Conservation (phyloP, 805 yeast species). For the Cyberlindnera nakhonratchasimensis region DNA sequence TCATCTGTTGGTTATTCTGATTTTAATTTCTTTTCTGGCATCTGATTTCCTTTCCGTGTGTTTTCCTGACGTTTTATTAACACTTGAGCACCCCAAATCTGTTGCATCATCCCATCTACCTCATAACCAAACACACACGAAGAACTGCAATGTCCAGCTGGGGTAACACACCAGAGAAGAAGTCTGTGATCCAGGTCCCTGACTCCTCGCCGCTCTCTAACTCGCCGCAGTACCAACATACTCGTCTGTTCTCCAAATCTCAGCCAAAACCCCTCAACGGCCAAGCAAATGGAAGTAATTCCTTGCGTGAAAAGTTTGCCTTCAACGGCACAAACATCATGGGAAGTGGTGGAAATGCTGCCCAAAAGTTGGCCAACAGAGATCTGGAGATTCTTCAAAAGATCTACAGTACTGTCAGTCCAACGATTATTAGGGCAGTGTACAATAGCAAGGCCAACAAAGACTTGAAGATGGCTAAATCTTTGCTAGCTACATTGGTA, state of each 20-base stretch:
- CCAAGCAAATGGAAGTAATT: conserved; percentile 5
- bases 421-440: conserved; percentile 35
- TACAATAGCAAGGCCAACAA: conserved; percentile 35
- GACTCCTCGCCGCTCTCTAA: conserved; percentile 42
- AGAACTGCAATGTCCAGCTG: conserved; percentile 10
- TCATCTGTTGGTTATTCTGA: no score
- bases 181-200: conserved; percentile 44
- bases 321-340: conserved; percentile 32
- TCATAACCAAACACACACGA: neutral
- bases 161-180: conserved; percentile 23
- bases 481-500: conserved; percentile 30
- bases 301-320: conserved; percentile 41
- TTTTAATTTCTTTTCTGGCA: no score
- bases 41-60: no score
- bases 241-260: conserved; percentile 14
- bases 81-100: no score
- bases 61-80: no score
- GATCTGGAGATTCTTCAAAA: conserved; percentile 24
- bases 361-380: conserved; percentile 13
- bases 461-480: conserved; percentile 33
- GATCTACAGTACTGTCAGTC: conserved; percentile 34
- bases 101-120: neutral
- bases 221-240: conserved; percentile 16
- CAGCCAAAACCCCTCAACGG: conserved; percentile 8
- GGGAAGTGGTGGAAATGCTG: conserved; percentile 12